A percentile compares a stretch with the other conserved stretches of the same genome.
phyloP scores from a whole-genome alignment of 495 filamentous ascomycete species.

The Aspergillus steynii region DNA sequence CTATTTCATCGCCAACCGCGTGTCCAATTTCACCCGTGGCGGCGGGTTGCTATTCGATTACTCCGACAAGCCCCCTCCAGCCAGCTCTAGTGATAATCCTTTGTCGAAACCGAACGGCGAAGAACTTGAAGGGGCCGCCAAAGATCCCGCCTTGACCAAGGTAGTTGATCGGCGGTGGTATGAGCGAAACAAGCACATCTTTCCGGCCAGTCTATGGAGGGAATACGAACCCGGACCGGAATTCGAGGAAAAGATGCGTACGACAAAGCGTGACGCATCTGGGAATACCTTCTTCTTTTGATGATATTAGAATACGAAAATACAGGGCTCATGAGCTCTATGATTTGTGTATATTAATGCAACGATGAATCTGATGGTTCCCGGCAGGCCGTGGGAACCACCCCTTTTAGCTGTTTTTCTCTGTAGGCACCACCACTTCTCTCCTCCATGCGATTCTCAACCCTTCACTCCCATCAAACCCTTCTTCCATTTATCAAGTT shows the following conservation, averaged over 20 bases:
- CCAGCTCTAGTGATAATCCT: constrained; percentile 40
- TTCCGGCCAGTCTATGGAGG: constrained; percentile 92
- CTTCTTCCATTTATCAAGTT: background rate
- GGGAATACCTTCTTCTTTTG: constrained; percentile 96
- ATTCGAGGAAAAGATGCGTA: constrained; percentile 70
- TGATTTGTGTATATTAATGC: constrained; percentile 21
- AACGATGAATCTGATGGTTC: constrained; percentile 5
- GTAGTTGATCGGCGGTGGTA: constrained; percentile 98
- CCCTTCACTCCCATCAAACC: background rate
- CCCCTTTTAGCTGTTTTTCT: background rate
- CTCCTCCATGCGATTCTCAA: background rate
- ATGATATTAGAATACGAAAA: constrained; percentile 7
- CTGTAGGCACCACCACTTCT: background rate
- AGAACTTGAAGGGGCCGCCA: constrained; percentile 71
- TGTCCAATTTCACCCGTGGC: constrained; percentile 61
- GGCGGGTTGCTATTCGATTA: constrained; percentile 73
- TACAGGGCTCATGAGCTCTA: constrained; percentile 10
- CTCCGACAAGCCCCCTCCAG: constrained; percentile 53
- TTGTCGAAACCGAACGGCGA: constrained; percentile 47
- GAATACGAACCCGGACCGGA: constrained; percentile 90
- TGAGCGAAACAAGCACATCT: constrained; percentile 96
- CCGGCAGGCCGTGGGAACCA: background rate
- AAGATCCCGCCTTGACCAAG: constrained; percentile 85
- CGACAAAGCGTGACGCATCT: constrained; percentile 68
- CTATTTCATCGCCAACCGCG: constrained; percentile 91